phyloP scores from a whole-genome alignment of 768 basidiomycete genomes.

The Boletus pseudopeckii region DNA sequence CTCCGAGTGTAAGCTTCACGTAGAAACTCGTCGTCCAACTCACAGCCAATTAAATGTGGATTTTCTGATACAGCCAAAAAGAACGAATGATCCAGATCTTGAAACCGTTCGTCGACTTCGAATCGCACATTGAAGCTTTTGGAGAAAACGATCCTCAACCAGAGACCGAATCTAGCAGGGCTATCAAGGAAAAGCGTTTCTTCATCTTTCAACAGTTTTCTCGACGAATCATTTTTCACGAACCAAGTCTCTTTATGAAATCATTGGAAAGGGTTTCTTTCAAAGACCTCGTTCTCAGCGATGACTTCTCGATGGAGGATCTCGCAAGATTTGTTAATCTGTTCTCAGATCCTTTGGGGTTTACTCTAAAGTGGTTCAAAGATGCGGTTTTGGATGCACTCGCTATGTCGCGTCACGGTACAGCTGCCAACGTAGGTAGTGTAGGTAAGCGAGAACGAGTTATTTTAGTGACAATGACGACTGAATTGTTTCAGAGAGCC shows the following conservation, averaged over 20 bases:
- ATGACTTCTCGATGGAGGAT: slow-evolving; percentile 30
- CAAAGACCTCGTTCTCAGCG: slow-evolving; percentile 30
- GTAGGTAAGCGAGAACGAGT: not conserved
- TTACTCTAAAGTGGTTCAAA: slow-evolving; percentile 27
- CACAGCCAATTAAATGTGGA: not conserved
- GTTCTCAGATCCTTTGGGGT: slow-evolving; percentile 1
- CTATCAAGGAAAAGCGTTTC: not conserved
- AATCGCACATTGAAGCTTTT: not conserved
- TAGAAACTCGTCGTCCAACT: not conserved
- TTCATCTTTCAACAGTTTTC: slow-evolving; percentile 21
- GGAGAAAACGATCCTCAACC: not conserved
- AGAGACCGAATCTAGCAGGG: not conserved
- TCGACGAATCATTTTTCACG: slow-evolving; percentile 27
- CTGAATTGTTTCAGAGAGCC: slow-evolving; percentile 3
- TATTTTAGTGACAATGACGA: not conserved
- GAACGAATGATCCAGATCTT: not conserved
- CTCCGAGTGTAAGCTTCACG: slow-evolving; percentile 8
- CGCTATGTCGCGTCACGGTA: slow-evolving; percentile 10
- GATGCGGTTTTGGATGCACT: slow-evolving; percentile 26
- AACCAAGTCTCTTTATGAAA: slow-evolving; percentile 28
- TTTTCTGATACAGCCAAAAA: slow-evolving; percentile 4
- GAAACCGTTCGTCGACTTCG: not conserved
- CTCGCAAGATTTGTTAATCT: slow-evolving; percentile 4
- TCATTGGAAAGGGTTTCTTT: slow-evolving; percentile 31
- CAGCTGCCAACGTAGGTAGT: slow-evolving; percentile 5